These are phyloP conservation scores for Rhynchosporium secalis DNA, from an alignment of 2,329 filamentous ascomycete genomes.

Conservation along the genomic window DNA sequence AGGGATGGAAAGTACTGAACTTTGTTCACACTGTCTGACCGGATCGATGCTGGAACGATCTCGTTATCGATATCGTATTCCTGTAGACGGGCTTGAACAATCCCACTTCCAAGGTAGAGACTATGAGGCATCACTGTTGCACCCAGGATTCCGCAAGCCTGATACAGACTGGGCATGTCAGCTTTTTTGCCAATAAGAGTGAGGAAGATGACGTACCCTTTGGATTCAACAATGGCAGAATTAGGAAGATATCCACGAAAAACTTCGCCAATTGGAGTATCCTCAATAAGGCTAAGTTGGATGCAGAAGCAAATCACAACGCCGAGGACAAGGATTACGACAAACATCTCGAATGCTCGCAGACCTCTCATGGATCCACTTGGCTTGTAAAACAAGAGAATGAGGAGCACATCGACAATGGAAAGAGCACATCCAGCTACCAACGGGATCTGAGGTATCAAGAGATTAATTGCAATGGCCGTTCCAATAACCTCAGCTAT, in stretches of 20 bases:
- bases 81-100: slow-evolving; percentile 65
- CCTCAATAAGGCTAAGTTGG: slow-evolving; percentile 61
- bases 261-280: slow-evolving; percentile 57
- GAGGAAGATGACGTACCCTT: slow-evolving; percentile 45
- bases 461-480: slow-evolving; percentile 67
- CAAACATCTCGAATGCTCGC: slow-evolving; percentile 64
- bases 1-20: slow-evolving; percentile 69
- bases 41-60: slow-evolving; percentile 42
- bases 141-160: slow-evolving; percentile 74
- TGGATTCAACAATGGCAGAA: slow-evolving; percentile 54
- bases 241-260: slow-evolving; percentile 67
- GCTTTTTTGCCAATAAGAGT: background rate
- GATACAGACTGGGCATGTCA: slow-evolving; percentile 53
- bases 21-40: slow-evolving; percentile 42
- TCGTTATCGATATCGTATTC: slow-evolving; percentile 63
- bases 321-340: slow-evolving; percentile 62
- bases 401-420: slow-evolving; percentile 66
- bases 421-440: slow-evolving; percentile 69
- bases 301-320: slow-evolving; percentile 72
- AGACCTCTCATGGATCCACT: slow-evolving; percentile 57
- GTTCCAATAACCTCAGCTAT: slow-evolving; percentile 65
- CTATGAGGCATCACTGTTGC: slow-evolving; percentile 75
- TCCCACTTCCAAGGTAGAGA: slow-evolving; percentile 67
- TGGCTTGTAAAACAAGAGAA: slow-evolving; percentile 65
- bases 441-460: slow-evolving; percentile 62